Evolutionary conservation across 2,329 filamentous ascomycete species (phyloP).

Genomic region (Beauveria australis): DNA sequence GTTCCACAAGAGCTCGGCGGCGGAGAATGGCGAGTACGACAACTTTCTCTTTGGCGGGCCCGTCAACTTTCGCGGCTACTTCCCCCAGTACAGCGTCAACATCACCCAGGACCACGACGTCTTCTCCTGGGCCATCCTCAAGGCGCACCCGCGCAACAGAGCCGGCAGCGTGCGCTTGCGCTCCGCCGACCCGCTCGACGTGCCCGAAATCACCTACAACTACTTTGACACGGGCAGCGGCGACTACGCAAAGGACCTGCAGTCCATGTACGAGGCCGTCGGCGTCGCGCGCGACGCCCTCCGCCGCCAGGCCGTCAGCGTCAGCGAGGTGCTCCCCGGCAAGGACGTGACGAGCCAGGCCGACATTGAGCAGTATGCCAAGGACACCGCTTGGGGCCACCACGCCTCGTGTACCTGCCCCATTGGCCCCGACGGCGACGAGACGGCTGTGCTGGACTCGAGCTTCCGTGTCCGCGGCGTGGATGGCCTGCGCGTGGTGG

Average conservation of each 20-base stretch:
- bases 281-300: slow-evolving; percentile 39
- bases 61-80: slow-evolving; percentile 48
- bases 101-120: slow-evolving; percentile 34
- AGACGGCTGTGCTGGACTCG: slow-evolving; percentile 37
- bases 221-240: slow-evolving; percentile 46
- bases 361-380: slow-evolving; percentile 19
- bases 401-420: slow-evolving; percentile 26
- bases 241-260: slow-evolving; percentile 38
- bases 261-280: slow-evolving; percentile 49
- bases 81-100: slow-evolving; percentile 42
- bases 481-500: slow-evolving; percentile 36
- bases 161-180: slow-evolving; percentile 54
- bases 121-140: slow-evolving; percentile 39
- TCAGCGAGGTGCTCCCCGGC: slow-evolving; percentile 16
- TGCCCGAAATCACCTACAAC: slow-evolving; percentile 55
- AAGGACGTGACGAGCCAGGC: slow-evolving; percentile 13
- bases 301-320: slow-evolving; percentile 14
- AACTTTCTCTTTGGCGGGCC: slow-evolving; percentile 48
- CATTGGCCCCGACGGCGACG: slow-evolving; percentile 23
- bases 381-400: slow-evolving; percentile 26
- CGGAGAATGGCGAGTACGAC: slow-evolving; percentile 35
- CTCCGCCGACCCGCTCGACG: slow-evolving; percentile 54
- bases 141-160: slow-evolving; percentile 54
- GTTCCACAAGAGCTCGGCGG: slow-evolving; percentile 25
- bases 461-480: slow-evolving; percentile 40